Conservation (phyloP, 768 basidiomycete species). For the Lyophyllum decastes region DNA sequence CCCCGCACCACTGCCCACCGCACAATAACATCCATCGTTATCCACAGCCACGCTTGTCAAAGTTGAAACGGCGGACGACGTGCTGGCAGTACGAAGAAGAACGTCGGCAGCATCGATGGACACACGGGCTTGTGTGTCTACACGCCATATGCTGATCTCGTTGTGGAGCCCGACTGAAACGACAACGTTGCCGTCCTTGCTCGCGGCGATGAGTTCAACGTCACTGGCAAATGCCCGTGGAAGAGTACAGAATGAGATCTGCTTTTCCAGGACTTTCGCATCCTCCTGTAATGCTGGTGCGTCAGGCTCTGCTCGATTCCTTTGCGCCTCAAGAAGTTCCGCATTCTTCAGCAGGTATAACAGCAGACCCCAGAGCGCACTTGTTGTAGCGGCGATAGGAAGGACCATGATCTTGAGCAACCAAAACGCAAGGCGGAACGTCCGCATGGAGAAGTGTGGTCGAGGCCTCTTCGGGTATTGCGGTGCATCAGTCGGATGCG, state of each 20-base stretch:
- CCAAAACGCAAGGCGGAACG: conserved; percentile 66
- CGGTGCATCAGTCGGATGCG: conserved; percentile 18
- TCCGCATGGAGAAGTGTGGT: conserved; percentile 47
- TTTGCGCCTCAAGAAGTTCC: conserved; percentile 86
- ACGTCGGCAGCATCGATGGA: conserved; percentile 54
- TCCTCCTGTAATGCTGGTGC: conserved; percentile 28
- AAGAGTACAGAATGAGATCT: conserved; percentile 64
- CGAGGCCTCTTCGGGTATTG: conserved; percentile 28
- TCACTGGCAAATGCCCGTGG: conserved; percentile 84
- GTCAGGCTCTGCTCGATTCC: conserved; percentile 55
- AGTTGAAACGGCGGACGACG: conserved; percentile 47
- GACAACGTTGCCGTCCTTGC: conserved; percentile 63
- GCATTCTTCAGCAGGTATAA: conserved; percentile 89
- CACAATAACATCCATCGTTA: conserved; percentile 58
- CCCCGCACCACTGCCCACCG: conserved; percentile 73
- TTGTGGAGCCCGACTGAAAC: conserved; percentile 79
- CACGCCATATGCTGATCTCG: conserved; percentile 72
- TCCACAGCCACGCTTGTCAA: conserved; percentile 68
- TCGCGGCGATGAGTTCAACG: conserved; percentile 77
- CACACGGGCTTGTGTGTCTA: conserved; percentile 39
- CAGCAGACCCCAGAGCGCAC: conserved; percentile 72
- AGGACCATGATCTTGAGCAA: conserved; percentile 79
- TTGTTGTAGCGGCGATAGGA: conserved; percentile 80
- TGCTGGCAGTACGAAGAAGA: conserved; percentile 49
- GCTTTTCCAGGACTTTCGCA: conserved; percentile 36